phyloP scores from a whole-genome alignment of 345 rosid species.

The Schrenkiella parvula region DNA sequence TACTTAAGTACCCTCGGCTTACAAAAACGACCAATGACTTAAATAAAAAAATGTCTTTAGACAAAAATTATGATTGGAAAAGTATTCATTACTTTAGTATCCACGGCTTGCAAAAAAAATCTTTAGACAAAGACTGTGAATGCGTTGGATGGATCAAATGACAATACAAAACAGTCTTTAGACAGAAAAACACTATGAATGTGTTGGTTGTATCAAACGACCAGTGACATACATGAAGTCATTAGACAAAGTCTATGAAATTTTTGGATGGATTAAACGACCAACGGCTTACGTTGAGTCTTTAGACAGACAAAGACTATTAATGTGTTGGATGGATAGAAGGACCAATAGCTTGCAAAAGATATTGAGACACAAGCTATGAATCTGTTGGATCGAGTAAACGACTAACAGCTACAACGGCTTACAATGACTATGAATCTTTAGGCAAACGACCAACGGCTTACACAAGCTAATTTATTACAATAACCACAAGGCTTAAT shows the following conservation, averaged over 20 bases:
- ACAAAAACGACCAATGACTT: no score
- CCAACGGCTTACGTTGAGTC: background rate
- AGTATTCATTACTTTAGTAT: no score
- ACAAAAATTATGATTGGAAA: no score
- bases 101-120: background rate
- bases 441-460: no score
- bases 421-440: background rate
- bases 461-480: no score
- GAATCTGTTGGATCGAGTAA: no score
- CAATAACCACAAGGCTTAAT: background rate
- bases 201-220: no score
- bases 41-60: background rate
- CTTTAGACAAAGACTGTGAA: background rate
- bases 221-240: no score
- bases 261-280: background rate
- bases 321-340: background rate
- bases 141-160: background rate
- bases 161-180: background rate
- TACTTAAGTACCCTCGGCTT: background rate
- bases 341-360: background rate
- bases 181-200: no score
- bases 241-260: background rate
- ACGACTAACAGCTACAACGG: background rate
- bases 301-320: background rate
- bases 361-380: no score